Base-by-base conservation (phyloP, 2,329 filamentous ascomycete species). In the Penicillium sp. region DNA sequence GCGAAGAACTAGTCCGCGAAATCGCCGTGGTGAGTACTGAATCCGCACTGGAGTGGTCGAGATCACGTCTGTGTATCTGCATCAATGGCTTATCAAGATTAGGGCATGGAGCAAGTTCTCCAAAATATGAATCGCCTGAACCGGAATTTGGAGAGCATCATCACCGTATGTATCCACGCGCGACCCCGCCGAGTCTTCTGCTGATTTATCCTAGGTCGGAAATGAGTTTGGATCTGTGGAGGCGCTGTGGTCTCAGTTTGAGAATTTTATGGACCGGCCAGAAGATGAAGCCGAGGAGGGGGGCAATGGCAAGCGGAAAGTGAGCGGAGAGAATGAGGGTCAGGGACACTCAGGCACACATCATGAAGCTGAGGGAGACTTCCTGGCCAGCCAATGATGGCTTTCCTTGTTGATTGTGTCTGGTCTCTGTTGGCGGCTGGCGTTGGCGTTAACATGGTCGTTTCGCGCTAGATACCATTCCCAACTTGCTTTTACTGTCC, bases 181-280 rank as follows among this genome's bases (percentile, higher is more conserved):
- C 9, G 3, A 16, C 10, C 7, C 3, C 8, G 9, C 16, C 9
- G 6, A 17, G 19, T 25, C 28, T 7, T 30, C 20, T 2, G 14
- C 25, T n/a, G 9, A 19, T 21, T 18, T 32, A 32, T 34, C 50
- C 29, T 39, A 87, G 83, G 83, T 98, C 36, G 93, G 93, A 25
- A 95, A 95, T 67, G 93, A 98, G 60, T 96, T 98, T 69, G 84
- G 86, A n/a, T 90, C 88, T 3, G 93, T 98, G 29, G 93, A 98
- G 67, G 89, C 88, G 19, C 77, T 98, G 11, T 98, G 93, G 93
- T 94, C 87, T 26, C 88, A 94, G 59, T 97, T 98, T 60, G 93
- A 98, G 70, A 86, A 84, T 53, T 90, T 97, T 55, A 97, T 96
- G 90, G 87, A 80, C 7, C 87, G 84, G 58, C 78, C 84, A 40